phyloP scores from a whole-genome alignment of 352 stramenopile species.

The Pythium aristosporum region DNA sequence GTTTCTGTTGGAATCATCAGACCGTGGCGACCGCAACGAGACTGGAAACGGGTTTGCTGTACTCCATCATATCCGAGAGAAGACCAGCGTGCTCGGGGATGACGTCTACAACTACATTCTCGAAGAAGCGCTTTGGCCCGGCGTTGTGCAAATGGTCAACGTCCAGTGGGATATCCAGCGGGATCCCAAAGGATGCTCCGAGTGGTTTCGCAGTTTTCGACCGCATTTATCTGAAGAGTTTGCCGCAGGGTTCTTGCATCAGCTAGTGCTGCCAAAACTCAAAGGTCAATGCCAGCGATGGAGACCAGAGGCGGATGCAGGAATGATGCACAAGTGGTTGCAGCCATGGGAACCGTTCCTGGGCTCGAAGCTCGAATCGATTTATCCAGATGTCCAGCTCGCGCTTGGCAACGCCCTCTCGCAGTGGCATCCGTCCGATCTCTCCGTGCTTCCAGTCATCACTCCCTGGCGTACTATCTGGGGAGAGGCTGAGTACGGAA shows the following conservation, averaged over 20 bases:
- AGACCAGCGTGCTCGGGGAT: conserved; percentile 49
- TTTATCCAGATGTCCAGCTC: conserved; percentile 76
- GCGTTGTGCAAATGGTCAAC: conserved; percentile 64
- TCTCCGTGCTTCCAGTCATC: conserved; percentile 59
- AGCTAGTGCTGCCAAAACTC: conserved; percentile 67
- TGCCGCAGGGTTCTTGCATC: conserved; percentile 48
- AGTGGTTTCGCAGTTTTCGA: conserved; percentile 46
- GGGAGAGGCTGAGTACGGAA: conserved; percentile 76
- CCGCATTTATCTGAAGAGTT: conserved; percentile 54
- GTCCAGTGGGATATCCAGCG: conserved; percentile 56
- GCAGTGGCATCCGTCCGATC: conserved; percentile 80
- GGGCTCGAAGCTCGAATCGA: conserved; percentile 37
- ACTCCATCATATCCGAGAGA: conserved; percentile 69
- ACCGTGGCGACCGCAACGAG: neutral
- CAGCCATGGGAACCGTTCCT: conserved; percentile 63
- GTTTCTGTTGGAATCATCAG: conserved; percentile 56
- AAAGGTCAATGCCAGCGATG: conserved; percentile 71
- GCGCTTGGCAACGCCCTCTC: conserved; percentile 59
- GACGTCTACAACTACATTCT: conserved; percentile 80
- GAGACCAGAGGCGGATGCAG: conserved; percentile 43
- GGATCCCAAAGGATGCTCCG: conserved; percentile 37
- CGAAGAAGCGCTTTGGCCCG: conserved; percentile 73
- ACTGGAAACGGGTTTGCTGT: conserved; percentile 27
- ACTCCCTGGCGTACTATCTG: conserved; percentile 71
- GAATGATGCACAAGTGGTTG: conserved; percentile 78